phyloP scores from a whole-genome alignment of 2,329 filamentous ascomycete species.

The Alternaria solani region DNA sequence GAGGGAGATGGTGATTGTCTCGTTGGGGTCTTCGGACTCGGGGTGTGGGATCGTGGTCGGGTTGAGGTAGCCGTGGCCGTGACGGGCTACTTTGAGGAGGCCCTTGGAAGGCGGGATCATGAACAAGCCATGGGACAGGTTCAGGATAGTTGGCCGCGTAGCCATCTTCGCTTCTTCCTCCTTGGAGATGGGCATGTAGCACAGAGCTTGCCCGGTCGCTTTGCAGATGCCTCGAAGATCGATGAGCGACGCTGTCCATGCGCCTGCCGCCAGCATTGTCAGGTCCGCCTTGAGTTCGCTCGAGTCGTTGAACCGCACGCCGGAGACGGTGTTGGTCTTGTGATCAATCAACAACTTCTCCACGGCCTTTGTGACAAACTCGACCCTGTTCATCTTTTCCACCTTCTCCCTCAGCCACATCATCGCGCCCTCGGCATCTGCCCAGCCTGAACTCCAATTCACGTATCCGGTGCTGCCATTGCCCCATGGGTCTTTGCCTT shows the following conservation, averaged over 20 bases:
- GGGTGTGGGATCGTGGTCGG: slow-evolving; percentile 57
- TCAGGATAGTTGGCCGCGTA: slow-evolving; percentile 75
- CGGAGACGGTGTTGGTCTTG: slow-evolving; percentile 56
- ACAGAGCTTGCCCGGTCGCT: slow-evolving; percentile 83
- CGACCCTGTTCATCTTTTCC: slow-evolving; percentile 61
- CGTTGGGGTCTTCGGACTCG: slow-evolving; percentile 46
- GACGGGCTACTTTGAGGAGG: slow-evolving; percentile 59
- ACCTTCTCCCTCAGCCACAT: slow-evolving; percentile 66
- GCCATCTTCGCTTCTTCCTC: slow-evolving; percentile 72
- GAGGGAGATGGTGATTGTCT: slow-evolving; percentile 57
- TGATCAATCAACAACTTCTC: slow-evolving; percentile 52
- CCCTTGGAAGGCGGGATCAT: slow-evolving; percentile 70
- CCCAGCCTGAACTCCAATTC: slow-evolving; percentile 81
- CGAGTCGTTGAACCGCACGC: slow-evolving; percentile 65
- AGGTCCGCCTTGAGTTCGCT: slow-evolving; percentile 69
- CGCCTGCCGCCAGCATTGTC: slow-evolving; percentile 82
- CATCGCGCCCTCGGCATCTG: slow-evolving; percentile 77
- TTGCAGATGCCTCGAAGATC: slow-evolving; percentile 78
- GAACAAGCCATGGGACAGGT: slow-evolving; percentile 76
- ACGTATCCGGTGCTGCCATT: slow-evolving; percentile 73
- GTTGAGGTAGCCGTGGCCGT: slow-evolving; percentile 61
- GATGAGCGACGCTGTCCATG: slow-evolving; percentile 82
- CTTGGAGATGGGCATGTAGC: slow-evolving; percentile 76
- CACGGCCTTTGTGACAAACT: slow-evolving; percentile 61
- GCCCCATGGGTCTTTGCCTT: slow-evolving; percentile 48